Percentiles rank a stretch among this genome's conserved stretches.
Conservation (phyloP, 805 yeast species). For the Myxozyma neotropica region DNA sequence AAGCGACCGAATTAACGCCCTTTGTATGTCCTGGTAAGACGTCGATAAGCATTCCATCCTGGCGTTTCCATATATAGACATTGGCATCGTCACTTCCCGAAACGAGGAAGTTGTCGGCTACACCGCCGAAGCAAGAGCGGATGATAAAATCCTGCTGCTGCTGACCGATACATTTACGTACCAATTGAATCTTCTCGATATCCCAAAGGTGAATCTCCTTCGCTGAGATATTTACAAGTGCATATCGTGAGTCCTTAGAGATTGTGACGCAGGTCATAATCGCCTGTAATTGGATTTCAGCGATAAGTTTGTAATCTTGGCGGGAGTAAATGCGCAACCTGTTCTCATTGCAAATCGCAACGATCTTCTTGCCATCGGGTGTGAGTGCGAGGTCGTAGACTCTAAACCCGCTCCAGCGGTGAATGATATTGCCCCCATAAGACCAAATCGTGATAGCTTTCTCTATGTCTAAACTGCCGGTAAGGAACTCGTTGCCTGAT, state of each 20-base stretch:
- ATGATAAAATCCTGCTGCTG: conserved; percentile 69
- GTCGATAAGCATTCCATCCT: conserved; percentile 66
- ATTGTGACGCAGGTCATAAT: conserved; percentile 66
- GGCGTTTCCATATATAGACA: conserved; percentile 76
- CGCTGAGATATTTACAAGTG: conserved; percentile 63
- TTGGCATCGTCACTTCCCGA: conserved; percentile 84
- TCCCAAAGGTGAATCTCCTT: conserved; percentile 86
- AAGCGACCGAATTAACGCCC: conserved; percentile 75
- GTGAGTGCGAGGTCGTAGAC: conserved; percentile 71
- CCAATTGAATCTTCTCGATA: conserved; percentile 57
- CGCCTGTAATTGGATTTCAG: conserved; percentile 56
- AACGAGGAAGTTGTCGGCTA: conserved; percentile 66
- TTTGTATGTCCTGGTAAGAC: conserved; percentile 64
- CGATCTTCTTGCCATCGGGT: conserved; percentile 61
- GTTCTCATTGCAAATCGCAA: conserved; percentile 66
- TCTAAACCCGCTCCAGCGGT: conserved; percentile 46
- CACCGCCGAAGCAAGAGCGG: conserved; percentile 75
- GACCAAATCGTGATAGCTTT: conserved; percentile 58
- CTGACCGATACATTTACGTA: conserved; percentile 71
- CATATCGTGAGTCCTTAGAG: conserved; percentile 57
- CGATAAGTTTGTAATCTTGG: conserved; percentile 46
- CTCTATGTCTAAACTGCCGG: conserved; percentile 75
- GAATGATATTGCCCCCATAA: conserved; percentile 38
- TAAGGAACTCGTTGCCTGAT: conserved; percentile 55
- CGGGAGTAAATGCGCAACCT: conserved; percentile 62